A percentile compares a stretch with the other conserved stretches of the same genome.
phyloP scores from a whole-genome alignment of 805 yeast genomes.

The Saturnispora gosingensis region DNA sequence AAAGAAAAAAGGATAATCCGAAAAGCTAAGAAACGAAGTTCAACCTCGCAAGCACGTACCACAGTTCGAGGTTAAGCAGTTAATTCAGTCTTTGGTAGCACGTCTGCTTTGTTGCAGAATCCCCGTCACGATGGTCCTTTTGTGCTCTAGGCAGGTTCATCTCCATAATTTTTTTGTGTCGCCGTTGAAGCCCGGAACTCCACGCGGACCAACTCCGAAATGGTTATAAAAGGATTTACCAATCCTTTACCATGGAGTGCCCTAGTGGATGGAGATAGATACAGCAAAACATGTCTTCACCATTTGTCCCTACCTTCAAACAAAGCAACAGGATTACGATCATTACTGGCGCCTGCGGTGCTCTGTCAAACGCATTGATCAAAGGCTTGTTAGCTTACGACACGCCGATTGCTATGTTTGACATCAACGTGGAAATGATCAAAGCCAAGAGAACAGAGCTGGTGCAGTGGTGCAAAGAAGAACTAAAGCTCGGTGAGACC shows the following conservation, averaged over 20 bases:
- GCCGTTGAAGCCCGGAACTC: slow-evolving; percentile 2
- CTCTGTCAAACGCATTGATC: slow-evolving; percentile 55
- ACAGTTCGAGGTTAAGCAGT: too few species aligned
- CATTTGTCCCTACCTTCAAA: slow-evolving; percentile 50
- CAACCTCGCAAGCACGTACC: neutral
- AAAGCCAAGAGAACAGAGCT: slow-evolving; percentile 41
- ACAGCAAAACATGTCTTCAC: slow-evolving; percentile 2
- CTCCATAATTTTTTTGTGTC: neutral
- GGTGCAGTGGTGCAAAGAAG: slow-evolving; percentile 21
- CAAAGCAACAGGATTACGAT: slow-evolving; percentile 64
- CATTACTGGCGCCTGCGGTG: slow-evolving; percentile 79
- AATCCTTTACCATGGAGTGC: neutral
- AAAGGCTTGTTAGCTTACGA: slow-evolving; percentile 69
- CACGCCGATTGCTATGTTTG: slow-evolving; percentile 65
- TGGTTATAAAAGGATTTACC: neutral
- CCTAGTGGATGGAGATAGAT: neutral
- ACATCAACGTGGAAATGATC: slow-evolving; percentile 51
- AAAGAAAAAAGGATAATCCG: neutral
- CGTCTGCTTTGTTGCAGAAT: neutral
- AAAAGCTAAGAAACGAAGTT: neutral
- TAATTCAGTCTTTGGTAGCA: neutral
- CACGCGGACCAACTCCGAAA: slow-evolving; percentile 4
- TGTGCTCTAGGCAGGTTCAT: neutral
- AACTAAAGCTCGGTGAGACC: slow-evolving; percentile 20
- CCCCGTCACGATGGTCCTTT: neutral